Evolutionary conservation across 208 protist genomes (phyloP), one percentile per base, ranked within the genome.

Genomic region (Acanthamoeba sp.): DNA sequence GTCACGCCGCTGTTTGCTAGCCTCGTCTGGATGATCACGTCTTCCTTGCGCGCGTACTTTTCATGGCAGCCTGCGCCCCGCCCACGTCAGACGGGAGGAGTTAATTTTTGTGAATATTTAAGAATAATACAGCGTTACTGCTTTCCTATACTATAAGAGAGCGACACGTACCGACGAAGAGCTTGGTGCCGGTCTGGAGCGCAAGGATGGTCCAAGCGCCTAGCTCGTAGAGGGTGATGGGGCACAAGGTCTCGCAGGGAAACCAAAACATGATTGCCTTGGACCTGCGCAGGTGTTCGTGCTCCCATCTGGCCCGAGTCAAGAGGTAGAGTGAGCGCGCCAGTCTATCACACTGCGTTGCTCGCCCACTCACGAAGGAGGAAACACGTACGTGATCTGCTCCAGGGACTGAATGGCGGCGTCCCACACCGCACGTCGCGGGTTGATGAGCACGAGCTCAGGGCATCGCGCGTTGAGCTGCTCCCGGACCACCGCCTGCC

Each of bases 221-320:
- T 29, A 90, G 82, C 52, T 90, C 82, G 82, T 90, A 90, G 55
- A 90, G 82, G 20, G 82, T 71, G 82, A 90, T 90, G 29, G 82
- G 82, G 82, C 82, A 90, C 32, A 90, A 50, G 29, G 82, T 90
- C 82, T 90, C 82, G 1, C 14, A 69, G 32, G 82, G 82, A 18
- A 90, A 90, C 82, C 82, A 90, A n/a, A 90, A 90, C 52, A 90
- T 59, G 82, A 90, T 69, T 4, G 82, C 82, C 32, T 69, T 90
- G 82, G 82, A 18, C 50, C 38, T 62, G n/a, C 82, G 82, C 32
- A 90, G 50, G 20, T 90, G 50, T 2, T 90, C 50, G 52, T 90
- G 82, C 50, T 90, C 82, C 82, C 82, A 90, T 24, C 55, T 90
- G 29, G n/a, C n/a, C n/a, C n/a, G n/a, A n/a, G n/a, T n/a, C n/a